Conservation (phyloP, 2,329 filamentous ascomycete genomes). For the Endothia cerciana region DNA sequence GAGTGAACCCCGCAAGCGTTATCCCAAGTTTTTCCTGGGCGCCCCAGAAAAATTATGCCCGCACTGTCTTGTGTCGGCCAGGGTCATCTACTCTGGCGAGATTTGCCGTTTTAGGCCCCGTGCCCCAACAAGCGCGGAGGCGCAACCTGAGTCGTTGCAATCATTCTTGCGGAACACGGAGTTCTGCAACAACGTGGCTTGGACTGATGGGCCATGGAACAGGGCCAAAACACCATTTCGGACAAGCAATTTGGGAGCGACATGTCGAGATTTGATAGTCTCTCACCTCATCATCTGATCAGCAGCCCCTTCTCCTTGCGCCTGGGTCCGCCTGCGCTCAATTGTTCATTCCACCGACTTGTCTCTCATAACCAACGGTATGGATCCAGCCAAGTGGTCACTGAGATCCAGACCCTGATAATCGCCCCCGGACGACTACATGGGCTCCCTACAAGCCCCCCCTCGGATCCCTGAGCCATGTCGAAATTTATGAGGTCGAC, state of each 20-base stretch:
- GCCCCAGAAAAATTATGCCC: slow-evolving; percentile 18
- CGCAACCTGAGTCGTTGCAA: slow-evolving; percentile 10
- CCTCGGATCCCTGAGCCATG: slow-evolving; percentile 30
- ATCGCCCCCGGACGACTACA: not conserved
- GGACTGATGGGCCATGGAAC: slow-evolving; percentile 26
- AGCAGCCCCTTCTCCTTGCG: slow-evolving; percentile 13
- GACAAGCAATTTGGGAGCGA: slow-evolving; percentile 24
- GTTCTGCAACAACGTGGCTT: slow-evolving; percentile 23
- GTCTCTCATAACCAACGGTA: slow-evolving; percentile 18
- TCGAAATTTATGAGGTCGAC: slow-evolving; percentile 26
- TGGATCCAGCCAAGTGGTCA: slow-evolving; percentile 21
- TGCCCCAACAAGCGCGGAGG: slow-evolving; percentile 1
- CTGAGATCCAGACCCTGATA: slow-evolving; percentile 15
- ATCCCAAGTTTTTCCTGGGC: slow-evolving; percentile 9
- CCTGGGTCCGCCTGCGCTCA: slow-evolving; percentile 15
- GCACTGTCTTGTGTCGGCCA: slow-evolving; percentile 20
- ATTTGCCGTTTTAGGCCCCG: slow-evolving; percentile 21
- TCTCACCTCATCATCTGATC: slow-evolving; percentile 29
- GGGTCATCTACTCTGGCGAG: slow-evolving; percentile 28
- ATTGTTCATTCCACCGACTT: slow-evolving; percentile 19
- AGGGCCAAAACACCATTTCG: slow-evolving; percentile 28
- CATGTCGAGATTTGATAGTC: slow-evolving; percentile 24
- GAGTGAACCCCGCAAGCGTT: slow-evolving; percentile 20
- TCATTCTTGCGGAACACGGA: slow-evolving; percentile 15
- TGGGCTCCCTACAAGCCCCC: slow-evolving; percentile 20